Percentiles rank a stretch among this genome's conserved stretches.
These are phyloP conservation scores for Zymoseptoria passerinii DNA, from an alignment of 2,329 filamentous ascomycete genomes.

Conservation along the genomic window DNA sequence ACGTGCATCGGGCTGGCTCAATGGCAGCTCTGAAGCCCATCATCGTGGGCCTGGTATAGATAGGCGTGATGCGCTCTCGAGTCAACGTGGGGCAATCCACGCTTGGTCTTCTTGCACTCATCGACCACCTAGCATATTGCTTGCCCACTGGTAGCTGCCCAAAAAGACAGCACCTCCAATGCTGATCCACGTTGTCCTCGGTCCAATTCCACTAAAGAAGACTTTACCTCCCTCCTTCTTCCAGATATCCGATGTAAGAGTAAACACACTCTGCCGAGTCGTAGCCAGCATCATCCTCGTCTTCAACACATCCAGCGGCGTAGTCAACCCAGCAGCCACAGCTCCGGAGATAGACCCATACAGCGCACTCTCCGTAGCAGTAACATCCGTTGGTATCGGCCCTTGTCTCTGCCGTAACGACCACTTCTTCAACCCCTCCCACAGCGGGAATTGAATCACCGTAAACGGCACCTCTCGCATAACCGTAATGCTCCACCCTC, in stretches of 20 bases:
- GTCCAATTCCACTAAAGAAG: constrained; percentile 70
- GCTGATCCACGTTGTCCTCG: constrained; percentile 88
- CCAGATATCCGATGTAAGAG: constrained; percentile 57
- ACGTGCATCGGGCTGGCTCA: not conserved
- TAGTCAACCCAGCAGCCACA: constrained; percentile 79
- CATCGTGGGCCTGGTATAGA: not conserved
- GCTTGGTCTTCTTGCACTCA: constrained; percentile 2
- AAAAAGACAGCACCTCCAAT: constrained; percentile 90
- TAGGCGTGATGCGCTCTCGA: too few relatives aligned
- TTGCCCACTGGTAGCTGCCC: constrained; percentile 84
- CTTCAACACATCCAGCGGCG: constrained; percentile 92
- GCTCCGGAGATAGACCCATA: constrained; percentile 80
- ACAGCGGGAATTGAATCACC: constrained; percentile 92
- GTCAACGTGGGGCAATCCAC: too few relatives aligned
- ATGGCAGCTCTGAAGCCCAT: not conserved
- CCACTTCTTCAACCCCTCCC: constrained; percentile 84
- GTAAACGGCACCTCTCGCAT: constrained; percentile 96
- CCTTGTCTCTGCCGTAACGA: constrained; percentile 36
- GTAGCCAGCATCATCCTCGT: constrained; percentile 88
- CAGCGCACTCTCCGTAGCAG: constrained; percentile 69
- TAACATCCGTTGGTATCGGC: constrained; percentile 44
- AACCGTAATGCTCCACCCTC: constrained; percentile 86
- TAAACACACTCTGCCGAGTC: constrained; percentile 51
- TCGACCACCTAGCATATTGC: constrained; percentile 58
- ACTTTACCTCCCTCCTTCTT: constrained; percentile 55